These are phyloP conservation scores for Lactarius deliciosus DNA, from an alignment of 768 basidiomycete genomes.

Conservation along the genomic window DNA sequence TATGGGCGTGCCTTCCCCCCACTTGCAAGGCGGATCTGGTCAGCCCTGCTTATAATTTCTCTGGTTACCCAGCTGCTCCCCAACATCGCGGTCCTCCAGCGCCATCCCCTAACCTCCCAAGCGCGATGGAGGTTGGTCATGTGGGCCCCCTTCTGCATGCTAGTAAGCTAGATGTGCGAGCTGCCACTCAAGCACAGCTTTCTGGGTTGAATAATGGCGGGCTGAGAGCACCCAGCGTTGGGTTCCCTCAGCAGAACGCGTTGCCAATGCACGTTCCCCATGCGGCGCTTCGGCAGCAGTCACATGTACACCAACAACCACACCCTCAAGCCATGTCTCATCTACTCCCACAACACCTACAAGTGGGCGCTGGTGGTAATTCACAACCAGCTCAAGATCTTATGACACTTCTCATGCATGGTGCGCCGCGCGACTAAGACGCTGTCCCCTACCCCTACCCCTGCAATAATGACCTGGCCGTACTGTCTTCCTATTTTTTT, in stretches of 20 bases:
- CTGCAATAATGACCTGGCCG: conserved; percentile 10
- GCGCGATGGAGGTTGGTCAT: conserved; percentile 45
- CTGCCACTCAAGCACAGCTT: conserved; percentile 48
- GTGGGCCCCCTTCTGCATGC: conserved; percentile 56
- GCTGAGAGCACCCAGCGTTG: conserved; percentile 47
- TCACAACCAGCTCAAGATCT: conserved; percentile 69
- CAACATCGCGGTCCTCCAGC: conserved; percentile 56
- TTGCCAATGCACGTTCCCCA: conserved; percentile 42
- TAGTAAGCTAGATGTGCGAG: conserved; percentile 54
- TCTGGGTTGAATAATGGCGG: conserved; percentile 47
- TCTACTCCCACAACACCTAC: conserved; percentile 55
- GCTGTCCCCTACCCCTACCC: not conserved
- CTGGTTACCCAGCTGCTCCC: conserved; percentile 34
- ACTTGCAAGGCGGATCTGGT: conserved; percentile 23
- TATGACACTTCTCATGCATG: conserved; percentile 83
- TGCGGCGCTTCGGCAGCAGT: conserved; percentile 48
- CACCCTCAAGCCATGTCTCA: conserved; percentile 57
- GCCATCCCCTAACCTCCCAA: conserved; percentile 45
- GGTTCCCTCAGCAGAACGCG: conserved; percentile 49
- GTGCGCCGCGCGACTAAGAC: conserved; percentile 59
- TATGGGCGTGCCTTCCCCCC: conserved; percentile 41
- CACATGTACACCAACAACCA: conserved; percentile 51
- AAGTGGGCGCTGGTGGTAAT: conserved; percentile 48
- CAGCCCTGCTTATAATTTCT: conserved; percentile 42
- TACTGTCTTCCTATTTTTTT: conserved; percentile 1